Evolutionary conservation across 495 filamentous ascomycete species (phyloP).

Genomic region (Penicillium bovifimosum): DNA sequence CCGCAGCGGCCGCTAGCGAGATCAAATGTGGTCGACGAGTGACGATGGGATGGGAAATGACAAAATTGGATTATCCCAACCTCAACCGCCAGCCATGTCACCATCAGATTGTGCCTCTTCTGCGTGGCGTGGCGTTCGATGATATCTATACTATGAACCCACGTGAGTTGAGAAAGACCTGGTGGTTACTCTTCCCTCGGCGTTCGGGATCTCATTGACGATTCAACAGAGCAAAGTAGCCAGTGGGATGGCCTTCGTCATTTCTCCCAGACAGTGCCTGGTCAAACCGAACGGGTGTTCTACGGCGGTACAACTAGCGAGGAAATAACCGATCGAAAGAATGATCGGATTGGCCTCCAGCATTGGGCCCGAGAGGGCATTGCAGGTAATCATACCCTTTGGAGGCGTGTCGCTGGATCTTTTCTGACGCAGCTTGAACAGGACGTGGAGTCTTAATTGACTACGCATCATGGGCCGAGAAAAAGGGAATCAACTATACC

Average conservation of each 20-base stretch:
- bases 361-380: conserved; percentile 44
- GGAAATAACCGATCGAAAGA: conserved; percentile 47
- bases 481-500: conserved; percentile 31
- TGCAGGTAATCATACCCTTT: conserved; percentile 27
- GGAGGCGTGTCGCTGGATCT: not conserved
- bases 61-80: conserved; percentile 41
- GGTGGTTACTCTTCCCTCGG: not conserved
- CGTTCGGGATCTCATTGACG: not conserved
- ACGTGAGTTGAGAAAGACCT: conserved; percentile 23
- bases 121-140: conserved; percentile 47
- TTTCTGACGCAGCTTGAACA: conserved; percentile 6
- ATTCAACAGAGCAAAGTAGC: conserved; percentile 47
- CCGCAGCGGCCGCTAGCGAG: conserved; percentile 29
- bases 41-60: conserved; percentile 42
- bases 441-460: conserved; percentile 53
- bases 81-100: conserved; percentile 37
- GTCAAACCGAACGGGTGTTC: conserved; percentile 37
- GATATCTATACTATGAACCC: conserved; percentile 66
- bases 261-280: conserved; percentile 29
- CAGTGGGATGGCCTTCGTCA: conserved; percentile 73
- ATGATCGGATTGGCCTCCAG: conserved; percentile 44
- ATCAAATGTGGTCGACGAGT: conserved; percentile 37
- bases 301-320: conserved; percentile 44
- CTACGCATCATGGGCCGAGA: conserved; percentile 46
- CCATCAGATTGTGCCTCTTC: conserved; percentile 37